Conservation (phyloP, 495 filamentous ascomycete species). For the Xylaria venustula region DNA sequence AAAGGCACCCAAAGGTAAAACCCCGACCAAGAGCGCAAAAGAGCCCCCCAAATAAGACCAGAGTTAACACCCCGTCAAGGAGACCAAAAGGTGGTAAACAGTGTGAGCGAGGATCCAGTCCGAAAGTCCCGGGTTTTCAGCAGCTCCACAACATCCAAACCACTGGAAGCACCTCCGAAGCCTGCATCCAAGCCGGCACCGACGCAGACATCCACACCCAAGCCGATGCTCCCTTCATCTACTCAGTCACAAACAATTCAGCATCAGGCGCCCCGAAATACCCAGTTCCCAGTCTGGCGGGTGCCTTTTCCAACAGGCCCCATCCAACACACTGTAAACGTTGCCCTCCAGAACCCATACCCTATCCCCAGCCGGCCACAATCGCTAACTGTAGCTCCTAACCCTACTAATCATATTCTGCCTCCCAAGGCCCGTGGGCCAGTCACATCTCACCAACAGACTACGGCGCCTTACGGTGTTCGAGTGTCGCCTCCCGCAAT, state of each 20-base stretch:
- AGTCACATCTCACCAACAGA: not conserved
- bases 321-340: not conserved
- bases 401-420: not conserved
- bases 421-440: not conserved
- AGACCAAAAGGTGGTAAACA: slow-evolving; percentile 4
- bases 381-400: not conserved
- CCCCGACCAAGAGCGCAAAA: not conserved
- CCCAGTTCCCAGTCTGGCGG: not conserved
- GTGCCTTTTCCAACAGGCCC: not conserved
- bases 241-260: not conserved
- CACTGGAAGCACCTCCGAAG: not conserved
- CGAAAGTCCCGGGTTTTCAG: not conserved
- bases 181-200: too few relatives aligned
- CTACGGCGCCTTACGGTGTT: not conserved
- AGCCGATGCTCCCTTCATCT: not conserved
- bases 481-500: not conserved
- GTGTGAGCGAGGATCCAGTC: not conserved
- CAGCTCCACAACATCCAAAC: not conserved
- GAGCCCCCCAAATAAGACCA: slow-evolving; percentile 1
- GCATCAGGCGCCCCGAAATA: not conserved
- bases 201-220: not conserved
- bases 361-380: not conserved
- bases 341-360: not conserved
- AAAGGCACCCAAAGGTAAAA: slow-evolving; percentile 24
- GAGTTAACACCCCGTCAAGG: slow-evolving; percentile 17